A percentile compares a stretch with the other conserved stretches of the same genome.
Evolutionary conservation across 2,329 filamentous ascomycete species (phyloP).

Genomic region (Aspergillus sp.): DNA sequence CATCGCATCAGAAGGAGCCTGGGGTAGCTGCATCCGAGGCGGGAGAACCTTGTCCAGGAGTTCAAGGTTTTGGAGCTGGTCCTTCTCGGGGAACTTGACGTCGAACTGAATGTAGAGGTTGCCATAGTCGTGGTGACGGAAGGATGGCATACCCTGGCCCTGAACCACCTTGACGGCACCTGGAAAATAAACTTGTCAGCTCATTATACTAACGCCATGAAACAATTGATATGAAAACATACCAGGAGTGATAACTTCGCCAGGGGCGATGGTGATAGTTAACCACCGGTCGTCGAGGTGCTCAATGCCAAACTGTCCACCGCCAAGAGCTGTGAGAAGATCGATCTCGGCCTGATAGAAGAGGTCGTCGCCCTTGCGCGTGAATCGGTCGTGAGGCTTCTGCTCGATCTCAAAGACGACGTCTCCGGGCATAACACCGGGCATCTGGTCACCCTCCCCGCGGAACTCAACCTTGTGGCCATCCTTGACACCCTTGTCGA

Average conservation of each 20-base stretch:
- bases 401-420: slow-evolving; percentile 98
- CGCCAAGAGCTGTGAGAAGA: slow-evolving; percentile 85
- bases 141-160: slow-evolving; percentile 95
- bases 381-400: slow-evolving; percentile 94
- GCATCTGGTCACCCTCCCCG: slow-evolving; percentile 92
- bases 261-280: slow-evolving; percentile 82
- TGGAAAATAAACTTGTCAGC: slow-evolving; percentile 30
- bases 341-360: slow-evolving; percentile 95
- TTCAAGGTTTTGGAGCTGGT: slow-evolving; percentile 61
- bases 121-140: slow-evolving; percentile 86
- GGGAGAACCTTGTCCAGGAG: slow-evolving; percentile 81
- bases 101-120: slow-evolving; percentile 97
- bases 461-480: slow-evolving; percentile 96
- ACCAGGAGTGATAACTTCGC: slow-evolving; percentile 91
- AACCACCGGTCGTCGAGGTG: slow-evolving; percentile 97
- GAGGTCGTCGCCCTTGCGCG: slow-evolving; percentile 90
- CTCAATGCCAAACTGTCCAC: slow-evolving; percentile 85
- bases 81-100: slow-evolving; percentile 88
- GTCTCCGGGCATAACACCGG: slow-evolving; percentile 86
- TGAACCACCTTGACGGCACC: slow-evolving; percentile 88
- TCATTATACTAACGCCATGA: not conserved
- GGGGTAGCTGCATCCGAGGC: slow-evolving; percentile 53
- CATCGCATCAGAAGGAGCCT: slow-evolving; percentile 77
- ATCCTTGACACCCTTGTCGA: slow-evolving; percentile 86
- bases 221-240: slow-evolving; percentile 33